Base-by-base conservation (phyloP, 2,329 filamentous ascomycete species). In the Fusarium buxicola region DNA sequence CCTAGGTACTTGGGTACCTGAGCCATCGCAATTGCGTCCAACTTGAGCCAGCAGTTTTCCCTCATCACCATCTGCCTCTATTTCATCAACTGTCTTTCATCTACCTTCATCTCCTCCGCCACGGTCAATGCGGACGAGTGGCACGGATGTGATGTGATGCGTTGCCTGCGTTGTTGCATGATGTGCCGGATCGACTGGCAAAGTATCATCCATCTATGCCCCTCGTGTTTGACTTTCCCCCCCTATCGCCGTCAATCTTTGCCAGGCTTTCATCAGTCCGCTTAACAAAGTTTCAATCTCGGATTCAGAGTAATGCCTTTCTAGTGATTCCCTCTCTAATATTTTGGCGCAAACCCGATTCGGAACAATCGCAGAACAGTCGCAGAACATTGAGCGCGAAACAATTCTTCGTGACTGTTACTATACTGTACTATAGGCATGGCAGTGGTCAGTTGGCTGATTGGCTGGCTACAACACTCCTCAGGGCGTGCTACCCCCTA, bases 391-490 rank as follows among this genome's bases (percentile, higher is more conserved):
- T 21, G 21, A 21, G 21, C 21, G 21, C 21, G 21, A 21, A 21
- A 21, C 21, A 21, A 21, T 21, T 21, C 21, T 21, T 21, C 21
- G 21, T 21, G 21, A 21, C 6, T 21, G 21, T 21, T 21, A n/a
- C n/a, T n/a, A n/a, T n/a, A n/a, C n/a, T n/a, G n/a, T n/a, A n/a
- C n/a, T n/a, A n/a, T n/a, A 21, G 40, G 36, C 55, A 60, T 58
- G 62, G 35, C 52, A 58, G 45, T 51, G 34, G 34, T 30, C 30
- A 31, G 39, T 61, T 59, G 41, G 47, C 58, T 63, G 60, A 65
- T 66, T 68, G 61, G 65, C 45, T 49, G 62, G 36, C 55, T 69
- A 69, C 61, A 67, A 59, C 58, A 38, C 28, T 16, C 35, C 32
- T n/a, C n/a, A n/a, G n/a, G n/a, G n/a, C n/a, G n/a, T n/a, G n/a